Base-by-base conservation (phyloP, 2,329 filamentous ascomycete genomes). In the Stemphylium lycopersici region DNA sequence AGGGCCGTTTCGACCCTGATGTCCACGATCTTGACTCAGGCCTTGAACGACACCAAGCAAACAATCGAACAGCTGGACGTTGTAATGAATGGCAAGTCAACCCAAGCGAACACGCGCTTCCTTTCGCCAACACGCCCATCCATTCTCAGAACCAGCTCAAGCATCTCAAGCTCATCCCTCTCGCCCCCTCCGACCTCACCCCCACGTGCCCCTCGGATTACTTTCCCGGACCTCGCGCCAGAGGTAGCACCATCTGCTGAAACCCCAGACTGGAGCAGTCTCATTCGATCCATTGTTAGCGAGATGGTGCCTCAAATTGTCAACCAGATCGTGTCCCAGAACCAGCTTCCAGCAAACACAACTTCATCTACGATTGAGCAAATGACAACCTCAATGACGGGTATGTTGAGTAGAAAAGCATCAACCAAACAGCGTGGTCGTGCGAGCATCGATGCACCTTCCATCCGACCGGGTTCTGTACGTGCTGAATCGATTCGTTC, bases 261-360 rank as follows among this genome's bases (percentile, higher is more conserved):
- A 12, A 54, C 52, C 11, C 63, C 66, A 3, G 70, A 73, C 48
- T 70, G 65, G 69, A 61, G 54, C 24, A 62, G 44, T 36, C 63
- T 73, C 31, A 69, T 73, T 22, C 61, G 68, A 3, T 67, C 66
- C 2, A 73, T 73, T 39, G 68, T 73, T 4, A 67, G 62, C 41
- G 70, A 73, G 34, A 67, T 72, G 61, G 69, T 73, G 4, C 69
- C 69, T 18, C 66, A 73, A 31, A 70, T 73, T 32, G 67, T 73
- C 2, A 66, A 68, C 18, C 69, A 71, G 38, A 61, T 73, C 2
- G 52, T 72, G 7, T 47, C 63, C 11, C 71, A 70, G 47, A 70
- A 71, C 45, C 67, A 66, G 38, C 38, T 55, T 12, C 43, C 61
- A 3, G 49, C 58, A 6, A 46, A 62, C 4, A 62, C 68, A 6